These are phyloP conservation scores for Maudiozyma pseudohumilis DNA, from an alignment of 805 yeast genomes.

Conservation along the genomic window DNA sequence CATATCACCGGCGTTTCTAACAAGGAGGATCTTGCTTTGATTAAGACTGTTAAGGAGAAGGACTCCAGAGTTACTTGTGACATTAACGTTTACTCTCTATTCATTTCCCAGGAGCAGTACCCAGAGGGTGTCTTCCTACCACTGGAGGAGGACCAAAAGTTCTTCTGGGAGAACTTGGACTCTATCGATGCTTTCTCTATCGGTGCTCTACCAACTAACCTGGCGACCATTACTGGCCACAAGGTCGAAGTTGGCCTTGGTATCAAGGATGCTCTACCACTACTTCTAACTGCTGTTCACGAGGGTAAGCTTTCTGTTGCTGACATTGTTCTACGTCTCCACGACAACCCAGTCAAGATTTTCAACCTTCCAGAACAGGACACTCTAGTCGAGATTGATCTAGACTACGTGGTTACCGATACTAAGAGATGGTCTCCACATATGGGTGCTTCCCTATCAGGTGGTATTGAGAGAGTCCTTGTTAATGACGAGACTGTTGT, in stretches of 20 bases:
- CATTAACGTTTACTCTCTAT: constrained; percentile 70
- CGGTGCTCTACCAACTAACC: constrained; percentile 65
- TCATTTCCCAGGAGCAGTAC: constrained; percentile 62
- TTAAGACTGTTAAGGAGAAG: constrained; percentile 76
- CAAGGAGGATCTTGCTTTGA: constrained; percentile 72
- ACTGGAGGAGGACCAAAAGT: constrained; percentile 66
- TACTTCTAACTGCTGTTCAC: constrained; percentile 69
- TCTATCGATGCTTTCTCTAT: constrained; percentile 79
- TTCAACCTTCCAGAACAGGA: constrained; percentile 71
- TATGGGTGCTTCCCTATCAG: constrained; percentile 45
- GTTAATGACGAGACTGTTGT: constrained; percentile 71
- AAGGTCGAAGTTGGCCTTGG: constrained; percentile 65
- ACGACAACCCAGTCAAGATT: constrained; percentile 71
- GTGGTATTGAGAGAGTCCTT: constrained; percentile 83
- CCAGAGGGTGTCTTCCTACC: constrained; percentile 70
- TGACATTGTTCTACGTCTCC: constrained; percentile 63
- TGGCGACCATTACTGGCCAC: constrained; percentile 57
- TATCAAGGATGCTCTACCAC: constrained; percentile 69
- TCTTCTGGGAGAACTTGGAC: constrained; percentile 67
- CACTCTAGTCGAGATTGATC: constrained; percentile 69
- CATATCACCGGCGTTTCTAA: constrained; percentile 83
- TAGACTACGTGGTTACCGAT: constrained; percentile 49
- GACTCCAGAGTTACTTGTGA: constrained; percentile 81
- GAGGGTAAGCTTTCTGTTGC: constrained; percentile 61
- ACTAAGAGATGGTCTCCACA: constrained; percentile 47